These are phyloP conservation scores for Monosporascus sp. DNA, from an alignment of 2,329 filamentous ascomycete genomes.

Conservation along the genomic window DNA sequence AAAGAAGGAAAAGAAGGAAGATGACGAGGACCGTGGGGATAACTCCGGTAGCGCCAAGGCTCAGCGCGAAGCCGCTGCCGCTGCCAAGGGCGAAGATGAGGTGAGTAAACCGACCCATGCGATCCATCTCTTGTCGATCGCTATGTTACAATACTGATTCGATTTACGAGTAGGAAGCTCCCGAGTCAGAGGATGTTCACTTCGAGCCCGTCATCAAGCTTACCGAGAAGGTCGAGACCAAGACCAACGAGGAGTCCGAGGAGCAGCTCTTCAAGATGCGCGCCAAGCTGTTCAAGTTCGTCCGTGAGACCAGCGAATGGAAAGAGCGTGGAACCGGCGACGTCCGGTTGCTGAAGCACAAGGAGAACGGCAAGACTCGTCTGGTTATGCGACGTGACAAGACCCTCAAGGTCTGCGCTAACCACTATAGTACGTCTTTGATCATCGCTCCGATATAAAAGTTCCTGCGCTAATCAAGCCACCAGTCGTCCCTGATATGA, in stretches of 20 bases:
- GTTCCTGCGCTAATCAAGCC: conserved; percentile 10
- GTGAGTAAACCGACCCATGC: conserved; percentile 33
- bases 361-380: conserved; percentile 95
- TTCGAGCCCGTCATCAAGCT: conserved; percentile 96
- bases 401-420: conserved; percentile 99
- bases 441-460: not conserved
- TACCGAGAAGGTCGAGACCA: conserved; percentile 93
- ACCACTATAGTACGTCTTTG: conserved; percentile 83
- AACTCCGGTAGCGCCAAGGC: conserved; percentile 86
- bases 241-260: conserved; percentile 98
- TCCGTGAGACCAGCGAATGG: conserved; percentile 89
- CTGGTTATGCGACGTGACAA: conserved; percentile 99
- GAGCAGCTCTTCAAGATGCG: conserved; percentile 99
- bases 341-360: conserved; percentile 95
- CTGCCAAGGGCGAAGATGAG: conserved; percentile 50
- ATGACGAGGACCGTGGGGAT: conserved; percentile 76
- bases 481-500: conserved; percentile 94
- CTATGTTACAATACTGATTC: conserved; percentile 7
- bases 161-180: conserved; percentile 54
- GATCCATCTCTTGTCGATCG: not conserved
- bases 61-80: conserved; percentile 59
- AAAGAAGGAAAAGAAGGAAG: conserved; percentile 93
- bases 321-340: conserved; percentile 98
- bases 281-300: conserved; percentile 98
- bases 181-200: conserved; percentile 88